phyloP scores from a whole-genome alignment of 106 monocot species.

The Dioscorea zingiberensis region DNA sequence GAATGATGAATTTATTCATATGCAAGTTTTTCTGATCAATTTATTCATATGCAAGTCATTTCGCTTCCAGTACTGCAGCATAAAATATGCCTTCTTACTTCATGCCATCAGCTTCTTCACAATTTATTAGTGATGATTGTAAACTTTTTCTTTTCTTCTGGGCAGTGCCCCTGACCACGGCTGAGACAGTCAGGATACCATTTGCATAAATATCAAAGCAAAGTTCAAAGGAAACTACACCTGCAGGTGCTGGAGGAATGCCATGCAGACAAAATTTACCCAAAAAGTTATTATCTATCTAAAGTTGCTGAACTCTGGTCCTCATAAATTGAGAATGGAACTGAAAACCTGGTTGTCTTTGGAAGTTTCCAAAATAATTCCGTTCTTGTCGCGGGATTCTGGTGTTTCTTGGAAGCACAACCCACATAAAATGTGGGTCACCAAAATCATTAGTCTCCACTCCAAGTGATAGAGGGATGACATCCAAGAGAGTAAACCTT shows the following conservation, averaged over 20 bases:
- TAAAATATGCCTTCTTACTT: too few species aligned
- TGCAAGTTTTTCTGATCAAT: too few species aligned
- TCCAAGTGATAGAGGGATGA: constrained; percentile 45
- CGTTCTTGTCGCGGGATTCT: constrained; percentile 59
- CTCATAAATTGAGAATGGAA: too few species aligned
- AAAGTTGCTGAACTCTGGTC: constrained; percentile 8
- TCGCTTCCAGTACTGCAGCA: too few species aligned
- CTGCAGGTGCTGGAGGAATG: constrained; percentile 11
- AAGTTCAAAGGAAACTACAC: constrained; percentile 13
- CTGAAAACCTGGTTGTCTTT: constrained; percentile 29
- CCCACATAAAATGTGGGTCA: too few species aligned
- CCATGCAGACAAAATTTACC: constrained; percentile 22
- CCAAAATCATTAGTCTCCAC: constrained; percentile 63
- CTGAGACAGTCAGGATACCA: constrained; percentile 22
- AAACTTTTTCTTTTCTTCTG: constrained; percentile 22
- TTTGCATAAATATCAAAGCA: constrained; percentile 20
- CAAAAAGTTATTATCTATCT: constrained; percentile 19
- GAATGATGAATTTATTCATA: too few species aligned
- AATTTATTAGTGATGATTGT: too few species aligned
- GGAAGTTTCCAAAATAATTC: too few species aligned
- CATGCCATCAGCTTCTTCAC: too few species aligned
- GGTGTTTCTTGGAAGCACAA: constrained; percentile 57
- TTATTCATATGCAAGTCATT: too few species aligned
- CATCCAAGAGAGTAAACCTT: constrained; percentile 64
- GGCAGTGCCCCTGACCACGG: constrained; percentile 18